Conservation (phyloP, 2,329 filamentous ascomycete genomes). For the Fusarium denticulatum region DNA sequence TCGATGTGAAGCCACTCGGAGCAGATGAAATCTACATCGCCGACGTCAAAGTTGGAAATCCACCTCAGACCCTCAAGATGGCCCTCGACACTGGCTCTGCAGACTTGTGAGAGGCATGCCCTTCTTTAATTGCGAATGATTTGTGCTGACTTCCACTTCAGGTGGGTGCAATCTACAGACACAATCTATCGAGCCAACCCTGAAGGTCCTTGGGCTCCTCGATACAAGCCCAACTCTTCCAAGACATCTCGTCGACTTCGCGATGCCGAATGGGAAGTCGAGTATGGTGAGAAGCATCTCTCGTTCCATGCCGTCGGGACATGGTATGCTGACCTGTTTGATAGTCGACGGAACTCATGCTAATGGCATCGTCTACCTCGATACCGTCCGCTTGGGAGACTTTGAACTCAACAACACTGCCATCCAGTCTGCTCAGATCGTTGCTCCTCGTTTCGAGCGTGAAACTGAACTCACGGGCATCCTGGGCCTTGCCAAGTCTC, state of each 20-base stretch:
- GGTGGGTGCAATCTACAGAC: conserved; percentile 65
- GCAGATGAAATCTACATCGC: conserved; percentile 57
- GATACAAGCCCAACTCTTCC: conserved; percentile 58
- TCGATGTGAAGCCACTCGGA: conserved; percentile 50
- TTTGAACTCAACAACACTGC: conserved; percentile 56
- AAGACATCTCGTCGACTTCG: conserved; percentile 53
- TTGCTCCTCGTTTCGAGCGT: conserved; percentile 56
- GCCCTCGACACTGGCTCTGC: conserved; percentile 65
- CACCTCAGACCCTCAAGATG: conserved; percentile 58
- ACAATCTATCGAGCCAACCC: conserved; percentile 51
- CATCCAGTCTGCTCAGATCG: conserved; percentile 59
- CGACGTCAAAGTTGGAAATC: conserved; percentile 58
- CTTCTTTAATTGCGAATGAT: not conserved
- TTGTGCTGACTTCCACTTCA: conserved; percentile 39
- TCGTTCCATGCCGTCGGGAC: not conserved
- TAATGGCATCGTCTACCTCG: conserved; percentile 60
- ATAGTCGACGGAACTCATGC: conserved; percentile 57
- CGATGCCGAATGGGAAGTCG: conserved; percentile 59
- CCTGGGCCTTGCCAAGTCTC: conserved; percentile 61
- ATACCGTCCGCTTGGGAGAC: conserved; percentile 59
- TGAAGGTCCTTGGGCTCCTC: conserved; percentile 50
- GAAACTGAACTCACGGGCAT: conserved; percentile 59
- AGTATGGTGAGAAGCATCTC: conserved; percentile 56
- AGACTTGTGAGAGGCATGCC: conserved; percentile 66
- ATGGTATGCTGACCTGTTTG: not conserved